Conservation (phyloP, 257 asterid species). For the Lycium barbarum region DNA sequence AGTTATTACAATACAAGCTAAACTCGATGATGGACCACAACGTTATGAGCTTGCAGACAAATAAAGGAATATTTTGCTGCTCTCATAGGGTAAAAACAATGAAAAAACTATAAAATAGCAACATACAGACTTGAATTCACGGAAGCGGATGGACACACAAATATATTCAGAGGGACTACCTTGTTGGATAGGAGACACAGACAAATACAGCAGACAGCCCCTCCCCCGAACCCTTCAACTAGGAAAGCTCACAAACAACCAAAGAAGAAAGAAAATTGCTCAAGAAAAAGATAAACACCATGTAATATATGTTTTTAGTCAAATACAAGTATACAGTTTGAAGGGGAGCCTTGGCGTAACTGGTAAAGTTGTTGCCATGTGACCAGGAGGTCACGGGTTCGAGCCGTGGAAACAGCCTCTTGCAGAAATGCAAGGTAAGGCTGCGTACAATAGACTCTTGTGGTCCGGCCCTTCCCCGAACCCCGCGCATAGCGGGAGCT, state of each 20-base stretch:
- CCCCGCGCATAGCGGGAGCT: no score
- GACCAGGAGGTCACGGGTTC: no score
- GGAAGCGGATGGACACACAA: constrained; percentile 2
- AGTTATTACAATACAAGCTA: neutral
- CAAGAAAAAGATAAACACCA: neutral
- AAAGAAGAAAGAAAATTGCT: constrained; percentile 10
- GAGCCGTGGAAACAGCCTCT: no score
- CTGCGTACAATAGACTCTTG: no score
- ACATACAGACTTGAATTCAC: neutral
- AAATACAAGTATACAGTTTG: neutral
- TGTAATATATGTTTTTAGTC: neutral
- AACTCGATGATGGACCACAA: neutral
- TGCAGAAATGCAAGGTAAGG: no score
- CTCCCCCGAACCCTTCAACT: neutral
- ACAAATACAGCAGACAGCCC: neutral
- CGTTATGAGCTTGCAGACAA: neutral
- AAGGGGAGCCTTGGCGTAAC: no score
- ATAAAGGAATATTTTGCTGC: neutral
- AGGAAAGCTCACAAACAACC: constrained; percentile 11
- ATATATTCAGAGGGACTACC: neutral
- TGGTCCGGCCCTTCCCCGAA: no score
- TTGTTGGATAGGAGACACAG: neutral
- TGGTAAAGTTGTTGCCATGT: no score
- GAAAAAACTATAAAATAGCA: neutral
- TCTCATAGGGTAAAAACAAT: constrained; percentile 4